phyloP scores from a whole-genome alignment of 345 rosid species.

The Pugionium cornutum region DNA sequence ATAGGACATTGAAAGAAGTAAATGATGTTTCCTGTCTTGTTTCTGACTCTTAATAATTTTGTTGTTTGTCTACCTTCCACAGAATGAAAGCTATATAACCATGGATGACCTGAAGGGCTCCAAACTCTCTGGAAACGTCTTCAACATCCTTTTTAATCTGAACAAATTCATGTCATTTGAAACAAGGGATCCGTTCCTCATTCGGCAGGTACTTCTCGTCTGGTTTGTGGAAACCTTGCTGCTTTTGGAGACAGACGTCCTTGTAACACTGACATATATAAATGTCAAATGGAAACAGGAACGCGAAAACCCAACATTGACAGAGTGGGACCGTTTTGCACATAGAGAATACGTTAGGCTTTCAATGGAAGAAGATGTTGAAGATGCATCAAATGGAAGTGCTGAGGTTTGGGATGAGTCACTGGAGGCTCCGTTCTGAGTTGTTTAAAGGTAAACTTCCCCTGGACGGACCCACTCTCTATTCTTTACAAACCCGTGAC shows the following conservation, averaged over 20 bases:
- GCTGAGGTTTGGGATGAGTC: slow-evolving; percentile 99
- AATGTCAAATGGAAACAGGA: slow-evolving; percentile 55
- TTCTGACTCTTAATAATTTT: background rate
- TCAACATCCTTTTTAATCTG: slow-evolving; percentile 94
- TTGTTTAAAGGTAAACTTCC: slow-evolving; percentile 40
- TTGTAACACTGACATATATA: background rate
- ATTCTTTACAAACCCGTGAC: background rate
- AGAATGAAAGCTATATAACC: slow-evolving; percentile 73
- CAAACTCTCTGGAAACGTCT: slow-evolving; percentile 86
- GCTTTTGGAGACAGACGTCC: background rate
- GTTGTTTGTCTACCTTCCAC: slow-evolving; percentile 32
- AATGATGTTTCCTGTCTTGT: background rate
- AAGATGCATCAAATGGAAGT: slow-evolving; percentile 97
- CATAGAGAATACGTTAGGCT: slow-evolving; percentile 96
- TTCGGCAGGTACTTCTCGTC: slow-evolving; percentile 68
- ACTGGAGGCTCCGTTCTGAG: slow-evolving; percentile 93
- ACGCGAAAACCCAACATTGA: slow-evolving; percentile 90
- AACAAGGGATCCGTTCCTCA: slow-evolving; percentile 93
- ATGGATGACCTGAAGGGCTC: slow-evolving; percentile 73
- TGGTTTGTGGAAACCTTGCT: background rate
- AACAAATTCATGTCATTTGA: slow-evolving; percentile 97
- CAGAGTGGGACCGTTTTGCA: slow-evolving; percentile 98
- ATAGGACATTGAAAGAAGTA: background rate
- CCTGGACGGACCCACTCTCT: background rate
- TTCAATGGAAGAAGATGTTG: slow-evolving; percentile 98